Conservation (phyloP, 306 rosid genomes). For the Inga laurina region DNA sequence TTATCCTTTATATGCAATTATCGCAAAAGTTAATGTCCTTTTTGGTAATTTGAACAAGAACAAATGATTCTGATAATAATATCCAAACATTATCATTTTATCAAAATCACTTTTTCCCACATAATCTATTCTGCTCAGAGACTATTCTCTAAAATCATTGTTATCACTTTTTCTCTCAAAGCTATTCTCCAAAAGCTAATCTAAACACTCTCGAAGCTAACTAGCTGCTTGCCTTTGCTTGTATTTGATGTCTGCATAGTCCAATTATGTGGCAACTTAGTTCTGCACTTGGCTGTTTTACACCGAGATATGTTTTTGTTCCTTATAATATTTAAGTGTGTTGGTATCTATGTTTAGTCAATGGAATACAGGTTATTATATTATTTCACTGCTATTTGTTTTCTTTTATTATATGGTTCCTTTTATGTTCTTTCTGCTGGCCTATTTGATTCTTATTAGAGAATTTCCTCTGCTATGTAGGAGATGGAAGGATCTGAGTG, state of each 20-base stretch:
- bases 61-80: too few species aligned
- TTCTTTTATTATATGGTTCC: constrained; percentile 1
- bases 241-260: not conserved
- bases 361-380: constrained; percentile 2
- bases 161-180: too few species aligned
- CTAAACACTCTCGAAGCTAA: not conserved
- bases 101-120: too few species aligned
- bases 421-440: constrained; percentile 20
- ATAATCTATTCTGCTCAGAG: too few species aligned
- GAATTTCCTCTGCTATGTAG: constrained; percentile 47
- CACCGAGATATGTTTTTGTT: not conserved
- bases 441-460: constrained; percentile 30
- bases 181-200: too few species aligned
- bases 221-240: not conserved
- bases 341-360: constrained; percentile 16
- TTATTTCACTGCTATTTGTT: constrained; percentile 5
- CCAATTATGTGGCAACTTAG: not conserved
- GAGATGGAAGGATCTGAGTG: constrained; percentile 85
- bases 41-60: too few species aligned
- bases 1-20: too few species aligned
- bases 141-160: too few species aligned
- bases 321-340: constrained; percentile 1
- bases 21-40: too few species aligned
- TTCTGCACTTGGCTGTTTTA: not conserved
- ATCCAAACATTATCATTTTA: too few species aligned